These are phyloP conservation scores for Polyporus arcularius DNA, from an alignment of 768 basidiomycete species.

Conservation along the genomic window DNA sequence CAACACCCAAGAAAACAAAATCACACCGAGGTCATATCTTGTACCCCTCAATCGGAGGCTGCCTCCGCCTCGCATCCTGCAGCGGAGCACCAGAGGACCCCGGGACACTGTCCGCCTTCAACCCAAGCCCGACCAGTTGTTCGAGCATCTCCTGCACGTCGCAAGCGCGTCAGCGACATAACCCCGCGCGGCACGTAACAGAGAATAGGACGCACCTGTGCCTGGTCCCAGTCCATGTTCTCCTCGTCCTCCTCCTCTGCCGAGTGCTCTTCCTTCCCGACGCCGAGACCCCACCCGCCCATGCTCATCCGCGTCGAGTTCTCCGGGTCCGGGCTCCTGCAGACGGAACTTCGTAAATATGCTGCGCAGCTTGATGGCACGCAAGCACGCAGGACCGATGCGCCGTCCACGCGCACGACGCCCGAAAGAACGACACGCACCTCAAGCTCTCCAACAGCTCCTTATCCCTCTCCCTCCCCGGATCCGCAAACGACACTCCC, in stretches of 20 bases:
- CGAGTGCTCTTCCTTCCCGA: slow-evolving; percentile 48
- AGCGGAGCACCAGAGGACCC: neutral
- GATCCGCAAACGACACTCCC: slow-evolving; percentile 36
- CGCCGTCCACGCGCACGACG: neutral
- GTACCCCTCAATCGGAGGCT: neutral
- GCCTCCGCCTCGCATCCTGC: neutral
- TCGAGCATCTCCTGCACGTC: slow-evolving; percentile 29
- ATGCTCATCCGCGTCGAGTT: slow-evolving; percentile 45
- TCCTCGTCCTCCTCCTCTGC: slow-evolving; percentile 49
- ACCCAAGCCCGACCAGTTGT: slow-evolving; percentile 32
- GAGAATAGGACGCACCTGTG: slow-evolving; percentile 46
- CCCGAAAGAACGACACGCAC: slow-evolving; percentile 32
- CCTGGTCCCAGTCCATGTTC: slow-evolving; percentile 66
- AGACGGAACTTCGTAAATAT: neutral
- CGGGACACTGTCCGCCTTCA: neutral
- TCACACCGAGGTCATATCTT: neutral
- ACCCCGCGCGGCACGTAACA: neutral
- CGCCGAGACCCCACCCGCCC: slow-evolving; percentile 79
- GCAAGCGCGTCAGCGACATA: neutral
- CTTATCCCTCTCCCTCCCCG: slow-evolving; percentile 48
- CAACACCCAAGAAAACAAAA: neutral
- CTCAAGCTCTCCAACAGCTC: slow-evolving; percentile 57
- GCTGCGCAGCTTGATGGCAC: neutral
- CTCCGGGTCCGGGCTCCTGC: slow-evolving; percentile 57
- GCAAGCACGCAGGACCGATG: neutral